These are phyloP conservation scores for Apiotrichum sp. DNA, from an alignment of 1,284 basidiomycete genomes.

Conservation along the genomic window DNA sequence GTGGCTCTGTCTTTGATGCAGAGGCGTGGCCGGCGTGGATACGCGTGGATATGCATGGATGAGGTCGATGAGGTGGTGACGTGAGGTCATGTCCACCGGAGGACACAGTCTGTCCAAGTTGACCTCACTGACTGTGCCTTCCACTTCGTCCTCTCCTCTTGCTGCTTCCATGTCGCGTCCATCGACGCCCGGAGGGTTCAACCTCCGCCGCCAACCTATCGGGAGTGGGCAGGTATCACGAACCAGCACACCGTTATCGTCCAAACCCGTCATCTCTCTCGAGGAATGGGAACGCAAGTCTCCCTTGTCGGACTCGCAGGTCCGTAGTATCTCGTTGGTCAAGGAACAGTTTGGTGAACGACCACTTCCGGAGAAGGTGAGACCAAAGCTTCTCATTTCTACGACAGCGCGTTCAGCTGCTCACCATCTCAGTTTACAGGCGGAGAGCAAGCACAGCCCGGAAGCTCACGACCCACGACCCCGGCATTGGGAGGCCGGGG, in stretches of 20 bases:
- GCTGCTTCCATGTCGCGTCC: slow-evolving; percentile 14
- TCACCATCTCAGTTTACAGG: slow-evolving; percentile 16
- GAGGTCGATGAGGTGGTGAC: too few relatives aligned
- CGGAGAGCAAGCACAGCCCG: slow-evolving; percentile 22
- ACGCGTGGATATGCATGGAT: too few relatives aligned
- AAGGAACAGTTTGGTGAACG: slow-evolving; percentile 60
- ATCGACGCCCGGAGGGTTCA: slow-evolving; percentile 14
- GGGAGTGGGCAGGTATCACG: slow-evolving; percentile 4
- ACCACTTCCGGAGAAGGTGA: slow-evolving; percentile 66
- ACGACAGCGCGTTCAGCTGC: background rate
- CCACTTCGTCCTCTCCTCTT: too few relatives aligned
- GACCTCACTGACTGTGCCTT: too few relatives aligned
- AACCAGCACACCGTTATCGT: slow-evolving; percentile 7
- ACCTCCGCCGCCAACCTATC: slow-evolving; percentile 11
- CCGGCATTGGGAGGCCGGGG: background rate
- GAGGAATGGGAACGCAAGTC: slow-evolving; percentile 86
- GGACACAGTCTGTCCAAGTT: too few relatives aligned
- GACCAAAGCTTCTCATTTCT: slow-evolving; percentile 12
- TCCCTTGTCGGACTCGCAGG: slow-evolving; percentile 64
- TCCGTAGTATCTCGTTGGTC: slow-evolving; percentile 59
- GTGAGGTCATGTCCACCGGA: too few relatives aligned
- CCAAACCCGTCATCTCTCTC: slow-evolving; percentile 47
- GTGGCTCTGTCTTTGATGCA: too few relatives aligned
- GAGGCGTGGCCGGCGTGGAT: too few relatives aligned
- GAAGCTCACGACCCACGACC: slow-evolving; percentile 41